A percentile compares a stretch with the other conserved stretches of the same genome.
Conservation (phyloP, 2,329 filamentous ascomycete species). For the Scedosporium minutisporum region DNA sequence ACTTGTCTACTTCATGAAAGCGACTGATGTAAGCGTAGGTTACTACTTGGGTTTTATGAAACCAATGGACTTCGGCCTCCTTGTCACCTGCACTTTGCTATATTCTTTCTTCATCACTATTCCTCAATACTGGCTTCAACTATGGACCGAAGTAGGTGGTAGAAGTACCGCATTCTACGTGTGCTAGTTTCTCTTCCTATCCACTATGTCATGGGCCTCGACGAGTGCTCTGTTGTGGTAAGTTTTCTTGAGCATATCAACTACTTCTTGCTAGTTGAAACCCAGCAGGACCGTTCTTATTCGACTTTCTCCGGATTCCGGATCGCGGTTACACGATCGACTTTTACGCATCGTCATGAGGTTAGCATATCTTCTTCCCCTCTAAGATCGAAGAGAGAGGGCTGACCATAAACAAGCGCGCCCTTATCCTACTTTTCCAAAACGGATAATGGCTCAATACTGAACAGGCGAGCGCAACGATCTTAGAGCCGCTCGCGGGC, state of each 20-base stretch:
- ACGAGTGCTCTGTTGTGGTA: not conserved
- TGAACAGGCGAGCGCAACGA: conserved; percentile 24
- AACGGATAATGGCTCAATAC: conserved; percentile 28
- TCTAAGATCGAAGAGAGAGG: not conserved
- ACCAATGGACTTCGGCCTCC: not conserved
- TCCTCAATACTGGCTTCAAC: not conserved
- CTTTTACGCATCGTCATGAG: conserved; percentile 21
- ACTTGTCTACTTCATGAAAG: not conserved
- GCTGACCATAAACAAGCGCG: conserved; percentile 21
- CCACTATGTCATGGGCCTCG: not conserved
- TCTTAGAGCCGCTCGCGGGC: not conserved
- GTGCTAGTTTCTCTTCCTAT: not conserved
- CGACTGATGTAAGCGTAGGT: not conserved
- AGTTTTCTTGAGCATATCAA: not conserved
- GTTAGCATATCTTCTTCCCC: conserved; percentile 15
- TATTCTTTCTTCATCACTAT: not conserved
- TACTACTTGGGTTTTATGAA: not conserved
- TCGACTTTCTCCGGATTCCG: conserved; percentile 26
- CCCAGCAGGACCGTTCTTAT: conserved; percentile 21
- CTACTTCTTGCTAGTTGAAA: not conserved
- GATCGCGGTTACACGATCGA: conserved; percentile 18
- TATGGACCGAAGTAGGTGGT: not conserved
- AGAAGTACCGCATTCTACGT: not conserved
- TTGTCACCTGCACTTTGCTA: not conserved
- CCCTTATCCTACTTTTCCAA: conserved; percentile 28